These are phyloP conservation scores for Porogramme epimiltina DNA, from an alignment of 1,284 basidiomycete species.

Conservation along the genomic window DNA sequence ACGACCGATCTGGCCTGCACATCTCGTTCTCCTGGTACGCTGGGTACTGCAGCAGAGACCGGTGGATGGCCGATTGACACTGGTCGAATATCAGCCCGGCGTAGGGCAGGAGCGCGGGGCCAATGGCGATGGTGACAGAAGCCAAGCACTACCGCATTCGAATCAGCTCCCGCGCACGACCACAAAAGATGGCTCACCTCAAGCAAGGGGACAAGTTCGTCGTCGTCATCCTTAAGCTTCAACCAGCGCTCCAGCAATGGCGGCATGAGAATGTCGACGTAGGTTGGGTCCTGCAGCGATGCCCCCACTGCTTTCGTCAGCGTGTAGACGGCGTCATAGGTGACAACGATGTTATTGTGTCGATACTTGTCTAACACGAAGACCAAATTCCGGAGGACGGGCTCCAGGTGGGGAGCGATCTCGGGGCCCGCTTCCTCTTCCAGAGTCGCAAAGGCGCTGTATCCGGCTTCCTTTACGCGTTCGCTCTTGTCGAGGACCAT, in stretches of 20 bases:
- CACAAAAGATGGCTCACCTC: conserved; percentile 57
- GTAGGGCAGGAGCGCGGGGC: conserved; percentile 87
- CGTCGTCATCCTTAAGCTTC: conserved; percentile 87
- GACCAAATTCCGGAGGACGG: conserved; percentile 92
- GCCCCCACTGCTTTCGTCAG: conserved; percentile 94
- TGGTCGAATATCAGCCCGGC: conserved; percentile 93
- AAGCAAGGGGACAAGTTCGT: conserved; percentile 91
- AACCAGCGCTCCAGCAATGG: conserved; percentile 91
- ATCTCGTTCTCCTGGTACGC: conserved; percentile 83
- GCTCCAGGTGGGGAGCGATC: conserved; percentile 92
- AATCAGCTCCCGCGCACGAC: neutral
- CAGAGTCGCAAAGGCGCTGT: conserved; percentile 96
- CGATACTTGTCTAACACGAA: conserved; percentile 98
- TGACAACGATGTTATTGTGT: conserved; percentile 98
- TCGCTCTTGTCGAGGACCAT: conserved; percentile 99
- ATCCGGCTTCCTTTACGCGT: conserved; percentile 98
- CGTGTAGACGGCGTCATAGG: conserved; percentile 98
- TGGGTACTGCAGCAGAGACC: conserved; percentile 81
- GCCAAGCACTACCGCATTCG: conserved; percentile 81
- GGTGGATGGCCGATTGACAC: conserved; percentile 86
- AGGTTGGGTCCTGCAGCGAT: conserved; percentile 83
- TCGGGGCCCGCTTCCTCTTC: conserved; percentile 96
- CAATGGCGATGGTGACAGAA: conserved; percentile 96
- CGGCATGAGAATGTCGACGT: conserved; percentile 96
- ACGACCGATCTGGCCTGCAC: conserved; percentile 93